Base-by-base conservation (phyloP, 2,329 filamentous ascomycete species). In the Trichoderma brevicompactum region DNA sequence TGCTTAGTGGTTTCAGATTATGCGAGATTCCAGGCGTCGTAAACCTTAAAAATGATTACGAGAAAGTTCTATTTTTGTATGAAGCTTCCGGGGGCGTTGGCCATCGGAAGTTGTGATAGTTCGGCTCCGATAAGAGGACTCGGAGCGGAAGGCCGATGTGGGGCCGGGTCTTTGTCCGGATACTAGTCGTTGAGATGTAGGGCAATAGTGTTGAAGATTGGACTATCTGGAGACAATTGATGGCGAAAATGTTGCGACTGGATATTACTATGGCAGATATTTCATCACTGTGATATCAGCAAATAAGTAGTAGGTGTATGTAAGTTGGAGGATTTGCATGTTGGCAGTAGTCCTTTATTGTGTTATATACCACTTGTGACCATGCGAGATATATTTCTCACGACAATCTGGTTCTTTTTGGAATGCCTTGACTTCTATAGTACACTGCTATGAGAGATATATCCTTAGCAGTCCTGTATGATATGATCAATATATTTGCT, bases 101-200 rank as follows among this genome's bases (percentile, higher is more conserved):
- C 44, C 44, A 60, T 17, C 56, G 44, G 56, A 40, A 34, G 46
- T 13, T 50, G 48, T 61, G 58, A 52, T 52, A 28, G 36, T 43
- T 52, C 28, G 58, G 46, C 23, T 10, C 48, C 38, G 58, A 38
- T 17, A 38, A 43, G 36, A 19, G 7, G 7, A 7, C 34, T 43
- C 38, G 23, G 38, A 10, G 36, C 48, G 15, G 56, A 49, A 36
- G 38, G 7, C 23, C 46, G 58, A 19, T 41, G 58, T 61, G 58
- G 58, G 58, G 48, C 58, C 58, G 58, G 10, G 36, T n/a, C 13
- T 32, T 1, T 2, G 8, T 54, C 17, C 36, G 36, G 12, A 38
- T 28, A 9, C 15, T 32, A 15, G 8, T 7, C 23, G 19, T 12
- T 59, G 43, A 23, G 13, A 46, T 38, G 36, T 7, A 38, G 36